These are phyloP conservation scores for Citrus australasica DNA, from an alignment of 345 rosid genomes.

Conservation along the genomic window DNA sequence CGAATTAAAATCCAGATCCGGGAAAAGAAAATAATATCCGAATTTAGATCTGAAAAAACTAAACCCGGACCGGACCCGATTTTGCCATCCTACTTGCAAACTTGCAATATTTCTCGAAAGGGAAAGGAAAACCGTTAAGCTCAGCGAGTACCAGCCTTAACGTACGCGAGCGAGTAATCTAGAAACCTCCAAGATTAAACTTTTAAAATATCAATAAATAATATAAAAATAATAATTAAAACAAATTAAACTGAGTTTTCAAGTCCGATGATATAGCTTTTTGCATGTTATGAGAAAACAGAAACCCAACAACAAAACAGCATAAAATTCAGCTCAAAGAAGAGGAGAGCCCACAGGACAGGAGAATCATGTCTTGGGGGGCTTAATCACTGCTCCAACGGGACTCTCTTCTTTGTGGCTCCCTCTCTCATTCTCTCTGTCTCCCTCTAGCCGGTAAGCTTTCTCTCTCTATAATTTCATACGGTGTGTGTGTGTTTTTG, in stretches of 20 bases:
- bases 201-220: neutral
- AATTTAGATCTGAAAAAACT: too few species aligned
- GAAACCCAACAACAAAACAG: neutral
- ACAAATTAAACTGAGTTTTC: slow-evolving; percentile 11
- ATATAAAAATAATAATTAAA: too few species aligned
- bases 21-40: too few species aligned
- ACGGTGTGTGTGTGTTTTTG: neutral
- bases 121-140: neutral
- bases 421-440: slow-evolving; percentile 18
- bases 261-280: slow-evolving; percentile 21
- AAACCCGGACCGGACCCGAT: too few species aligned
- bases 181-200: neutral
- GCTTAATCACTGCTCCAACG: slow-evolving; percentile 27
- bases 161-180: neutral
- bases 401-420: slow-evolving; percentile 21
- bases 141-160: neutral
- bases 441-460: slow-evolving; percentile 8
- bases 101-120: neutral
- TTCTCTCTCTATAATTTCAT: neutral
- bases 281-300: neutral
- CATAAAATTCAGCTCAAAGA: neutral
- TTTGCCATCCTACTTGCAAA: too few species aligned
- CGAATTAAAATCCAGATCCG: too few species aligned
- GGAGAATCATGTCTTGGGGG: slow-evolving; percentile 13
- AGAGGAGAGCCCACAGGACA: slow-evolving; percentile 20